Conservation (phyloP, 1,284 basidiomycete genomes). For the Irpex sp. region DNA sequence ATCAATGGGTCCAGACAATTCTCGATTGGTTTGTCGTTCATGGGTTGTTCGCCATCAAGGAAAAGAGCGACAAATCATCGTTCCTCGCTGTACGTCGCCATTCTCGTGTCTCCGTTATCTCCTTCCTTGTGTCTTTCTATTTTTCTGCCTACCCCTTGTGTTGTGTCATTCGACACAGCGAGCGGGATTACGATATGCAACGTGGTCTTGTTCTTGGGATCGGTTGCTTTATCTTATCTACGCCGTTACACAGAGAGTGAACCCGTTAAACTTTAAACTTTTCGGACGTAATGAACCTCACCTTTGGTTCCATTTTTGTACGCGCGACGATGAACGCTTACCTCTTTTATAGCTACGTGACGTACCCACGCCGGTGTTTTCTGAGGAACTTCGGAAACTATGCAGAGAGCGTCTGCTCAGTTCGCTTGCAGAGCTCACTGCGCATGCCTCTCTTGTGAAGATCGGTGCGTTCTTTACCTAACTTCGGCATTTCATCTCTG, state of each 20-base stretch:
- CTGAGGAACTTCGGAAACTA: constrained; percentile 62
- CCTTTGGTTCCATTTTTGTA: not conserved
- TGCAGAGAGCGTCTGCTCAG: constrained; percentile 73
- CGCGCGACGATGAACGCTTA: not conserved
- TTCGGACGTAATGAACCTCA: not conserved
- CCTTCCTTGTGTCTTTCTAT: not conserved
- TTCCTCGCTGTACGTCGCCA: constrained; percentile 53
- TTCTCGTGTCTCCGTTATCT: constrained; percentile 3
- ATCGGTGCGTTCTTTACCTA: constrained; percentile 17
- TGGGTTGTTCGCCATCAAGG: constrained; percentile 78
- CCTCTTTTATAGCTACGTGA: constrained; percentile 48
- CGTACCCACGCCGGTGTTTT: constrained; percentile 67
- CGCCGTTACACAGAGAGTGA: not conserved
- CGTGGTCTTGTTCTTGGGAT: not conserved
- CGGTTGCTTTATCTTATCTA: constrained; percentile 1
- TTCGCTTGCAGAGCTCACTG: constrained; percentile 74
- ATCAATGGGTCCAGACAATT: constrained; percentile 72
- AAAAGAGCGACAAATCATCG: constrained; percentile 68
- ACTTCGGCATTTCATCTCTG: not conserved
- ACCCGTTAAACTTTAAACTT: not conserved
- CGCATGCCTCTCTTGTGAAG: constrained; percentile 50
- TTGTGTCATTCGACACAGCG: not conserved
- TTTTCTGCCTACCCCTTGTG: not conserved
- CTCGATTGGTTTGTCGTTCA: constrained; percentile 84
- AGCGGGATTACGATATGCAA: not conserved